A percentile compares a stretch with the other conserved stretches of the same genome.
Evolutionary conservation across 208 protist species (phyloP).

Genomic region (Spongospora subterranea): DNA sequence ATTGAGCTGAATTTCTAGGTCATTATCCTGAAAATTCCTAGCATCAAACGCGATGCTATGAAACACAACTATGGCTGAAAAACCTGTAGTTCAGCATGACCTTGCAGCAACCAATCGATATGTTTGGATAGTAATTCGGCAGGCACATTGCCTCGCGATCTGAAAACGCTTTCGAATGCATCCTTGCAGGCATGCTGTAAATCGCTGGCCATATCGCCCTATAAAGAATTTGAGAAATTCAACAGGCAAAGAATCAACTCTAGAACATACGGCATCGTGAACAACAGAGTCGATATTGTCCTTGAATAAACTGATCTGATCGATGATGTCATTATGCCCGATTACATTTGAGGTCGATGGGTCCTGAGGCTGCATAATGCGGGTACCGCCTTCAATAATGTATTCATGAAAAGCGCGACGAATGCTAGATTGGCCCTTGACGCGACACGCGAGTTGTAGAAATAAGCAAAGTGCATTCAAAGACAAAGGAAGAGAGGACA

Average conservation of each 20-base stretch:
- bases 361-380: neutral
- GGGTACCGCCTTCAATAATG: neutral
- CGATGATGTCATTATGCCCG: neutral
- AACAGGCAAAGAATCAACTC: neutral
- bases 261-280: neutral
- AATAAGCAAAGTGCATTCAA: neutral
- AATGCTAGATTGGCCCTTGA: neutral
- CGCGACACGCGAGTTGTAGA: neutral
- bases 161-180: constrained; percentile 16
- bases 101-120: constrained; percentile 36
- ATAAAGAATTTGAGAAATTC: neutral
- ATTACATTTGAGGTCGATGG: too few relatives aligned
- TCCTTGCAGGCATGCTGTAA: constrained; percentile 5
- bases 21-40: neutral
- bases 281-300: constrained; percentile 1
- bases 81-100: neutral
- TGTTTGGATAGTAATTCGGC: neutral
- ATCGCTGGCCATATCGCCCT: neutral
- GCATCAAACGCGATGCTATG: neutral
- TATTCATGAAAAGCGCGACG: neutral
- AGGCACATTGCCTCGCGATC: neutral
- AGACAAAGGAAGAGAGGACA: neutral
- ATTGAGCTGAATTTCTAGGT: neutral
- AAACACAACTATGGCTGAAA: neutral
- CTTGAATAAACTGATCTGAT: neutral